Conservation (phyloP, 495 filamentous ascomycete genomes). For the Aspergillus affinis region DNA sequence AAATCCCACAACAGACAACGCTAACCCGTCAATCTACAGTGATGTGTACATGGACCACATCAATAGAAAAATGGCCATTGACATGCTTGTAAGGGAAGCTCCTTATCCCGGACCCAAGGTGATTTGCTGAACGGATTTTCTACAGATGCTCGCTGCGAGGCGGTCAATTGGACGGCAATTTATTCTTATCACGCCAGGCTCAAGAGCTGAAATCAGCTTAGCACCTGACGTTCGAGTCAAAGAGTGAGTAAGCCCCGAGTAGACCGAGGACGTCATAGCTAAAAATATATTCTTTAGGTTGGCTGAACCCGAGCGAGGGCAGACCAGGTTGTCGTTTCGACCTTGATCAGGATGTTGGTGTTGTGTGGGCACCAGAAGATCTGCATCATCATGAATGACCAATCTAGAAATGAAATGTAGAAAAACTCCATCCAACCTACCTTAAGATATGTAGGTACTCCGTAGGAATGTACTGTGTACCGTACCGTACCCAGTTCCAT, state of each 20-base stretch:
- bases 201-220: conserved; percentile 67
- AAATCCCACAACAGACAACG: neutral
- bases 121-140: conserved; percentile 13
- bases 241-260: conserved; percentile 54
- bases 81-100: conserved; percentile 74
- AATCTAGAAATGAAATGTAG: too few relatives aligned
- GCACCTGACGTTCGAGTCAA: conserved; percentile 81
- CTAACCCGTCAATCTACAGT: conserved; percentile 38
- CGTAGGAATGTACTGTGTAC: too few relatives aligned
- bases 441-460: too few relatives aligned
- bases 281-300: conserved; percentile 38
- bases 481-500: too few relatives aligned
- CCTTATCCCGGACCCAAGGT: neutral
- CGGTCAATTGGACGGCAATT: conserved; percentile 87
- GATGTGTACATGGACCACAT: conserved; percentile 99
- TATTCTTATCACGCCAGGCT: conserved; percentile 94
- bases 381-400: neutral
- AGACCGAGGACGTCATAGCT: conserved; percentile 15
- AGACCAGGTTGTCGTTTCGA: conserved; percentile 37
- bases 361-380: neutral
- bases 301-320: conserved; percentile 59
- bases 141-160: conserved; percentile 76
- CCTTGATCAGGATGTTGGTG: conserved; percentile 4
- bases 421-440: too few relatives aligned
- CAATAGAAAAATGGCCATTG: conserved; percentile 89